These are phyloP conservation scores for Primulina eburnea DNA, from an alignment of 257 asterid species.

Conservation along the genomic window DNA sequence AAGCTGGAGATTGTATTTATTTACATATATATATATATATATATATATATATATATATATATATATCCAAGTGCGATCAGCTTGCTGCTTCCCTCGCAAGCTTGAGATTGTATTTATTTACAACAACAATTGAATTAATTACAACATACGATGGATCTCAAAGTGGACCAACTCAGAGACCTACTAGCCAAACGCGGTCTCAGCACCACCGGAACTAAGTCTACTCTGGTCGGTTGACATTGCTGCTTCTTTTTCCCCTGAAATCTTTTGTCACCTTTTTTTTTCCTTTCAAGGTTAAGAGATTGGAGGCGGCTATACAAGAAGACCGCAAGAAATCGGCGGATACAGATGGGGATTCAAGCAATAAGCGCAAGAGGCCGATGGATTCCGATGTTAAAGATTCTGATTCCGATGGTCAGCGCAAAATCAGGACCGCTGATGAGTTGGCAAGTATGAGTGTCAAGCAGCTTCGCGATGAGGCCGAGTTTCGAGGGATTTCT, in stretches of 20 bases:
- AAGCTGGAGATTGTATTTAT: no score
- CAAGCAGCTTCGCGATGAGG: constrained; percentile 71
- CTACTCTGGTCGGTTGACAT: constrained; percentile 43
- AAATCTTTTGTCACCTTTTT: background rate
- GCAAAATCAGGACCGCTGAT: constrained; percentile 45
- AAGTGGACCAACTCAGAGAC: constrained; percentile 62
- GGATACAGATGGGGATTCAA: constrained; percentile 22
- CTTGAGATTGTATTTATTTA: no score
- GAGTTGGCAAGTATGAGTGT: constrained; percentile 53
- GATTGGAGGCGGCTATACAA: constrained; percentile 56
- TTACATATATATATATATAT: no score
- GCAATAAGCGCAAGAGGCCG: constrained; percentile 44
- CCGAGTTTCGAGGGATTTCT: constrained; percentile 50
- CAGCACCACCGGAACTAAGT: constrained; percentile 65
- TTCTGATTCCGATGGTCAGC: constrained; percentile 29
- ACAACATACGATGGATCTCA: constrained; percentile 30
- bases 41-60: no score
- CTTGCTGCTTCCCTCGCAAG: no score
- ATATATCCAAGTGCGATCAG: no score
- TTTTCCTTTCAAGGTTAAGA: constrained; percentile 46
- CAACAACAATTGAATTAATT: no score
- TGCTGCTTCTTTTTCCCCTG: background rate
- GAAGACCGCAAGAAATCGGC: constrained; percentile 33
- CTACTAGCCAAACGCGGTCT: constrained; percentile 72
- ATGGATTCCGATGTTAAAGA: constrained; percentile 31